phyloP scores from a whole-genome alignment of 768 basidiomycete species.

The Agrocybe chaxingu region DNA sequence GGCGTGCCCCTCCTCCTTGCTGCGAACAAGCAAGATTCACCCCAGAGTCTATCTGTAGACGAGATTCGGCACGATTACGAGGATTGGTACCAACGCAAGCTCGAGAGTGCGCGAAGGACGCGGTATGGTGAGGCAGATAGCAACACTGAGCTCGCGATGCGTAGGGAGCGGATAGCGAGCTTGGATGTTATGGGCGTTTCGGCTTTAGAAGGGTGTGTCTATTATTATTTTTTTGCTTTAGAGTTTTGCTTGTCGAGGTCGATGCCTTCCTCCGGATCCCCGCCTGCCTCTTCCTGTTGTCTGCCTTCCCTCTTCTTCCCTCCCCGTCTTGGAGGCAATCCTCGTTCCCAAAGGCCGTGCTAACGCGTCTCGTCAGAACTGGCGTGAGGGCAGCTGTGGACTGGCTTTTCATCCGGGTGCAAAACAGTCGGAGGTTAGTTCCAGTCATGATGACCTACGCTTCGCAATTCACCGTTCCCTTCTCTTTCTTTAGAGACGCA shows the following conservation, averaged over 20 bases:
- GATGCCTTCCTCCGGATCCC: background rate
- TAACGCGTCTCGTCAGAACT: slow-evolving; percentile 45
- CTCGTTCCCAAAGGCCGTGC: too few relatives aligned
- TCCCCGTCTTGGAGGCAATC: too few relatives aligned
- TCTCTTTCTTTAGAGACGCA: slow-evolving; percentile 5
- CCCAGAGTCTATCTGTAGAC: slow-evolving; percentile 76
- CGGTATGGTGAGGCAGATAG: slow-evolving; percentile 45
- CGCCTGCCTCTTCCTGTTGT: too few relatives aligned
- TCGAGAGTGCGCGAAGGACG: slow-evolving; percentile 63
- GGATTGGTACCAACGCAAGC: slow-evolving; percentile 77
- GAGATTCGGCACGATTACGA: slow-evolving; percentile 90
- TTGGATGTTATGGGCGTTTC: slow-evolving; percentile 89
- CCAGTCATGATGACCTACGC: background rate
- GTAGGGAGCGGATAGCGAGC: slow-evolving; percentile 64
- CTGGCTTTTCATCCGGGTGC: slow-evolving; percentile 92
- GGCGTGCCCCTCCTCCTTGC: slow-evolving; percentile 87
- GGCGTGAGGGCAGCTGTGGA: slow-evolving; percentile 89
- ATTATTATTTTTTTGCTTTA: background rate
- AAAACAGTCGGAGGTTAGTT: slow-evolving; percentile 73
- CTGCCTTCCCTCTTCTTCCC: too few relatives aligned
- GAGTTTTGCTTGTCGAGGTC: background rate
- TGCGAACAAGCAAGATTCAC: slow-evolving; percentile 94
- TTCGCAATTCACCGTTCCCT: background rate
- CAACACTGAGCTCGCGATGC: slow-evolving; percentile 30
- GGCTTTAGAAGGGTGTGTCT: slow-evolving; percentile 80